Base-by-base conservation (phyloP, 1,139 yeast genomes). In the Sugiyamaella neomexicana region DNA sequence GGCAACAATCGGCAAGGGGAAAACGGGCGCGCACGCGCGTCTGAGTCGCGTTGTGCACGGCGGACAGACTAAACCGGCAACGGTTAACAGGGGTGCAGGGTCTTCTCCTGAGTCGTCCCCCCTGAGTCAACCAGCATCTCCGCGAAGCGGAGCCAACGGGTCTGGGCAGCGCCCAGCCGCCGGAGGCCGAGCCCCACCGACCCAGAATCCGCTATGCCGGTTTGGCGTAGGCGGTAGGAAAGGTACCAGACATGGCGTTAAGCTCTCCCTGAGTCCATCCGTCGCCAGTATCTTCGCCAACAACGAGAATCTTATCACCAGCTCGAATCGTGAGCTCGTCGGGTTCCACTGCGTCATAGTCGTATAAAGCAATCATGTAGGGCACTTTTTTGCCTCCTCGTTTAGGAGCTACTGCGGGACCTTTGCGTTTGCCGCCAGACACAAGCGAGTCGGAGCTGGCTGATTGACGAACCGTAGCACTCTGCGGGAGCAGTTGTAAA, bases 231-330 rank as follows among this genome's bases (percentile, higher is more conserved):
- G 87, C 77, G 0, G 95, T 85, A 5, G 98, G 98, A 71, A 91
- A 87, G 60, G 89, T 70, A 0, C 97, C 97, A 44, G 75, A 76
- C 34, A 62, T 64, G 0, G 96, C 97, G 62, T 85, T 78, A 15
- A 86, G 62, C 66, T 88, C 95, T 8, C 98, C 99, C 63, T 85
- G 89, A 1, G 97, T 90, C 99, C 99, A 93, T 0, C 99, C 99
- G 59, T 86, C 85, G 5, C 96, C 97, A 56, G 85, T 86, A 58
- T 89, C 93, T 47, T 81, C 88, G 43, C 80, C 81, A 40, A 86
- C 75, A 17, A 89, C 77, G 2, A 81, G 79, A n/a, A 89, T 81
- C 55, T 77, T 76, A 61, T 93, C 98, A 0, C 97, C 97, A 0
- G 81, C 85, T 7, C 63, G 65, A 16, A 93, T 81, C 20, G 81